These are phyloP conservation scores for Pseudogymnoascus sp. DNA, from an alignment of 2,329 filamentous ascomycete genomes.

Conservation along the genomic window DNA sequence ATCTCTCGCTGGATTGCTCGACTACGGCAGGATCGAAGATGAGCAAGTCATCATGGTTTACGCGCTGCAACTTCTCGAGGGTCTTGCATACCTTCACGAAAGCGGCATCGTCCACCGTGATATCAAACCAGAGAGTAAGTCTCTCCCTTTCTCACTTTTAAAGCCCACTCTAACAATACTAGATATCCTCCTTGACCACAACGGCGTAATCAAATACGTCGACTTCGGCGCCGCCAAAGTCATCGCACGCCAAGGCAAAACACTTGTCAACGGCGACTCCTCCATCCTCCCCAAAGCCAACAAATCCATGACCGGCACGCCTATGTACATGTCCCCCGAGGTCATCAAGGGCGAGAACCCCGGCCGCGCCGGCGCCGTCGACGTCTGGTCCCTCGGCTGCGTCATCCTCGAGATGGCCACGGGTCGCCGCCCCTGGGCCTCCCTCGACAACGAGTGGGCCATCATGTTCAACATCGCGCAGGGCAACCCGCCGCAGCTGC, in stretches of 20 bases:
- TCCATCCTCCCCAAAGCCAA: slow-evolving; percentile 52
- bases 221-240: slow-evolving; percentile 97
- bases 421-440: slow-evolving; percentile 86
- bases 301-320: slow-evolving; percentile 92
- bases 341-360: slow-evolving; percentile 85
- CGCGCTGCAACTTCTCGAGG: slow-evolving; percentile 85
- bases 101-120: slow-evolving; percentile 89
- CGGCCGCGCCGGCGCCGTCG: slow-evolving; percentile 76
- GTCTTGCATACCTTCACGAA: slow-evolving; percentile 87
- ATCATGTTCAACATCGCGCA: slow-evolving; percentile 99
- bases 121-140: slow-evolving; percentile 92
- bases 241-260: slow-evolving; percentile 87
- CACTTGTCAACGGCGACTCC: slow-evolving; percentile 58
- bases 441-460: slow-evolving; percentile 96
- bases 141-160: neutral
- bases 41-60: slow-evolving; percentile 98
- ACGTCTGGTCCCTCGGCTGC: slow-evolving; percentile 94
- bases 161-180: slow-evolving; percentile 13
- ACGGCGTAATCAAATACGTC: slow-evolving; percentile 97
- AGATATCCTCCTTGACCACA: slow-evolving; percentile 95
- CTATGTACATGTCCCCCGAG: slow-evolving; percentile 99
- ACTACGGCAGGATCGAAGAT: slow-evolving; percentile 95
- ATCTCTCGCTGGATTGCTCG: slow-evolving; percentile 78
- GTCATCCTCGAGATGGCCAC: slow-evolving; percentile 98
- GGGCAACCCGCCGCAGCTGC: slow-evolving; percentile 83